Evolutionary conservation across 345 rosid species (phyloP), one percentile per base, ranked within the genome.

Genomic region (Clarkia xantiana): DNA sequence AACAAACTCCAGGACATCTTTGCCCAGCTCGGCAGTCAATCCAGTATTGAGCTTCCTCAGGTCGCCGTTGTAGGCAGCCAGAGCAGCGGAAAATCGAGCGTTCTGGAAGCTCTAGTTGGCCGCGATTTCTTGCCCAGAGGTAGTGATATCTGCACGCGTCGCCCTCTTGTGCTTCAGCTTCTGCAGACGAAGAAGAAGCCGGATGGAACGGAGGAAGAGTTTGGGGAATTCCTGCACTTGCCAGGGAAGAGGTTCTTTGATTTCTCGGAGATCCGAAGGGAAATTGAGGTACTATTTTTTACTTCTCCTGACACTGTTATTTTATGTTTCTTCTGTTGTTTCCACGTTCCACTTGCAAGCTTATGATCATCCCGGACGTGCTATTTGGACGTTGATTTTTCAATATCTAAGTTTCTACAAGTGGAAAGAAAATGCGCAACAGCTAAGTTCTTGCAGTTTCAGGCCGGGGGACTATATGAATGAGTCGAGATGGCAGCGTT

Each of bases 21-120:
- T 60, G 88, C 95, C 9, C 90, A 93, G 74, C 80, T 93, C 0
- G 99, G 96, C 36, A 82, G 78, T 64, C 94, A 87, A 51, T 82
- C 95, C 38, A 72, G 84, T 45, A 87, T 93, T 65, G 91, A 80
- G 72, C 83, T 93, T 45, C 99, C 99, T 62, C 99, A 93, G 67
- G 99, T 93, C 49, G 94, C 95, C 16, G 99, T 87, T 40, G 95
- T 93, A 13, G 99, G 99, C 0, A 87, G 95, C 64, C 99, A 93
- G 70, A 87, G 96, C 67, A 93, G 99, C 62, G 99, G 98, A 20
- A 93, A 93, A 75, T 87, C 96, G 14, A 87, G 96, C 75, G 99
- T 93, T 17, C 82, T 93, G 12, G 99, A 93, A 66, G 76, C 99
- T 0, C 94, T 93, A 44, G 99, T 93, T 20, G 99, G 99, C 40